These are phyloP conservation scores for Plasmodium gallinaceum DNA, from an alignment of 169 alveolate species.

Conservation along the genomic window DNA sequence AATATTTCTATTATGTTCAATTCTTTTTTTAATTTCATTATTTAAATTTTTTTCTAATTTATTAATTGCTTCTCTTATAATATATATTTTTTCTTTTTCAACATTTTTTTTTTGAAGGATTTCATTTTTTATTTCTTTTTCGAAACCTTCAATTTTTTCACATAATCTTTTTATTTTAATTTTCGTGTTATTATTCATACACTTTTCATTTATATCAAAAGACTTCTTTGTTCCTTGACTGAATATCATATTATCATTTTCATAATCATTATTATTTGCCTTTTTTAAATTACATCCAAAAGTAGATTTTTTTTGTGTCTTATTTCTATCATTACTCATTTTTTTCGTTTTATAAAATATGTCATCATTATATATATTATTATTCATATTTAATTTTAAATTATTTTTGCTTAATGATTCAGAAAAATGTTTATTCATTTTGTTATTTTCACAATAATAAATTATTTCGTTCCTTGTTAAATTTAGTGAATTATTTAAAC, in stretches of 20 bases:
- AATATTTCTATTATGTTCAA: slow-evolving; percentile 57
- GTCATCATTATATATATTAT: neutral
- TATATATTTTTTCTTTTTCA: slow-evolving; percentile 72
- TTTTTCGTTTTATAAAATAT: slow-evolving; percentile 22
- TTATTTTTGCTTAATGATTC: slow-evolving; percentile 5
- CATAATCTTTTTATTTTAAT: slow-evolving; percentile 61
- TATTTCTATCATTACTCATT: slow-evolving; percentile 17
- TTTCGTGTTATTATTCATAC: slow-evolving; percentile 63
- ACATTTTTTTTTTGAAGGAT: slow-evolving; percentile 56
- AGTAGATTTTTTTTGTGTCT: neutral
- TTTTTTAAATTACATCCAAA: slow-evolving; percentile 47
- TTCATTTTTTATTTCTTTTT: slow-evolving; percentile 72
- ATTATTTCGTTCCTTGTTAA: slow-evolving; percentile 28
- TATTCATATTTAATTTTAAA: slow-evolving; percentile 25
- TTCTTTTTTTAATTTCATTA: slow-evolving; percentile 64
- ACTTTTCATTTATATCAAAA: slow-evolving; percentile 38
- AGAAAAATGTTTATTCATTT: slow-evolving; percentile 7
- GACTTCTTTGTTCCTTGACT: slow-evolving; percentile 10
- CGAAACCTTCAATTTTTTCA: slow-evolving; percentile 76
- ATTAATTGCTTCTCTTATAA: slow-evolving; percentile 63
- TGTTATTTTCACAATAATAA: slow-evolving; percentile 16
- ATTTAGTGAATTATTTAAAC: slow-evolving; percentile 25
- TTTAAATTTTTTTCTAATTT: slow-evolving; percentile 58
- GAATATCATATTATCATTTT: slow-evolving; percentile 11
- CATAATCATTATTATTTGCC: neutral